Percentiles rank a stretch among this genome's conserved stretches.
These are phyloP conservation scores for Monosiga brevicollis DNA, from an alignment of 78 protist species.

Conservation along the genomic window DNA sequence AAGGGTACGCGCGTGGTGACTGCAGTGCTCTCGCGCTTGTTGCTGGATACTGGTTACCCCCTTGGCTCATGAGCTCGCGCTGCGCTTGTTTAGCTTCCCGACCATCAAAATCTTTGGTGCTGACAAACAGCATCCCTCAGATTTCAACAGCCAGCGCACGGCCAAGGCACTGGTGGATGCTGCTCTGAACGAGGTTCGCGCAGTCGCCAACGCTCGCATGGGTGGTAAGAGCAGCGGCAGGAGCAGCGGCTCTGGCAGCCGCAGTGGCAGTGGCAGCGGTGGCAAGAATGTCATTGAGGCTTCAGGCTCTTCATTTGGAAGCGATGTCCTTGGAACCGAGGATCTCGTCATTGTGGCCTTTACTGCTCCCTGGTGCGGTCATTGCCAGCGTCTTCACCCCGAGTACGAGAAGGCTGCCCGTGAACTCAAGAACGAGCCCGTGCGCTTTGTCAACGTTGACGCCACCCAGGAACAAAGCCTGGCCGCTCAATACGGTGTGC, in stretches of 20 bases:
- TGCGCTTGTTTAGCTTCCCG: too few relatives aligned
- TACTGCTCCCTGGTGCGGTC: slow-evolving; percentile 28
- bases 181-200: neutral
- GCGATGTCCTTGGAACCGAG: neutral
- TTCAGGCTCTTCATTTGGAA: neutral
- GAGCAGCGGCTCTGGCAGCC: neutral
- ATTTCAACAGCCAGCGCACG: neutral
- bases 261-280: neutral
- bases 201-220: neutral
- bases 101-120: slow-evolving; percentile 16
- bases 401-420: slow-evolving; percentile 13
- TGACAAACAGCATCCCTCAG: neutral
- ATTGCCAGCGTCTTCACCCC: slow-evolving; percentile 28
- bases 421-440: slow-evolving; percentile 12
- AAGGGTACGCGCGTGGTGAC: too few relatives aligned
- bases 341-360: neutral
- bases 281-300: neutral
- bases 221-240: neutral
- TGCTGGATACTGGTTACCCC: too few relatives aligned
- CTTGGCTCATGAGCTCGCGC: too few relatives aligned
- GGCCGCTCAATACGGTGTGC: neutral
- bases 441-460: slow-evolving; percentile 27
- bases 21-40: too few relatives aligned
- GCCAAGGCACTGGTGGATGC: neutral
- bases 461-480: neutral